phyloP scores from a whole-genome alignment of 495 filamentous ascomycete species.

The Wilcoxina mikolae region DNA sequence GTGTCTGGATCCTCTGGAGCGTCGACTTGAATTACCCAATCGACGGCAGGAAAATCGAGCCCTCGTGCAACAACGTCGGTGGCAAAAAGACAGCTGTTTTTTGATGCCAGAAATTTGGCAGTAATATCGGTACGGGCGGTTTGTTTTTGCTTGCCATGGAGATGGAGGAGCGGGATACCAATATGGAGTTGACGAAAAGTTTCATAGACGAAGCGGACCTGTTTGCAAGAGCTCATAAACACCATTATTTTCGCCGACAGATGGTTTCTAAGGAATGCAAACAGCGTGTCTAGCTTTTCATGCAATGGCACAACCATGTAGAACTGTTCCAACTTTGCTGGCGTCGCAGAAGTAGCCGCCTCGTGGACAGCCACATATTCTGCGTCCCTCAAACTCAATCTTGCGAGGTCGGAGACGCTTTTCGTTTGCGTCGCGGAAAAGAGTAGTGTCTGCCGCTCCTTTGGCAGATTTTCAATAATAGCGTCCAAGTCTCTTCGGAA shows the following conservation, averaged over 20 bases:
- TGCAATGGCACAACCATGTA: constrained; percentile 72
- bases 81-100: constrained; percentile 75
- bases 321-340: constrained; percentile 70
- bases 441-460: constrained; percentile 73
- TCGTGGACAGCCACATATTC: constrained; percentile 94
- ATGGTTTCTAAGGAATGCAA: constrained; percentile 77
- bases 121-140: constrained; percentile 74
- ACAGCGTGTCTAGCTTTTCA: constrained; percentile 82
- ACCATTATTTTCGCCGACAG: constrained; percentile 86
- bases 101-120: constrained; percentile 57
- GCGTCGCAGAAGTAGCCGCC: constrained; percentile 63
- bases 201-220: constrained; percentile 91
- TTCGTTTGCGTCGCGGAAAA: constrained; percentile 96
- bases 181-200: constrained; percentile 85
- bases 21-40: constrained; percentile 93
- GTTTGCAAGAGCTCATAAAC: constrained; percentile 87
- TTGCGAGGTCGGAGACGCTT: constrained; percentile 78
- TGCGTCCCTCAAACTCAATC: constrained; percentile 73
- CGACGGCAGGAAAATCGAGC: constrained; percentile 88
- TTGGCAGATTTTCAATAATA: constrained; percentile 81
- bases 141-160: constrained; percentile 92
- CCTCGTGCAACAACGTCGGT: constrained; percentile 90
- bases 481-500: constrained; percentile 87
- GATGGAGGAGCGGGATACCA: constrained; percentile 84
- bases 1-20: constrained; percentile 94